Conservation (phyloP, 148 eudicot genomes). For the Spergularia bocconei region DNA sequence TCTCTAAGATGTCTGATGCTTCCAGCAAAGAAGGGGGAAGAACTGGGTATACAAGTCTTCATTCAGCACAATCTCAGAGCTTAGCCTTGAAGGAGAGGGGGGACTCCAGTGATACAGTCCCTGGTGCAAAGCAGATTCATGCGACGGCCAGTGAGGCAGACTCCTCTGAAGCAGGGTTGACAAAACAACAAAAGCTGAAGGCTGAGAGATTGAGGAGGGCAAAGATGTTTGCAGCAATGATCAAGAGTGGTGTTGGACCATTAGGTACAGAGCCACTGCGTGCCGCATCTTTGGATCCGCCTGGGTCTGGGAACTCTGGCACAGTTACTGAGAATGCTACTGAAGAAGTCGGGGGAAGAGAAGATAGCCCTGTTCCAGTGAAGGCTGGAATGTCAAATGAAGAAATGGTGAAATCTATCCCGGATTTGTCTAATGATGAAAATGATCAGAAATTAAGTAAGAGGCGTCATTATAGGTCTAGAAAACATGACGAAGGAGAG, state of each 20-base stretch:
- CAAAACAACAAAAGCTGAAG: slow-evolving; percentile 72
- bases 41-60: slow-evolving; percentile 30
- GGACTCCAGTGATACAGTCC: slow-evolving; percentile 29
- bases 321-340: slow-evolving; percentile 22
- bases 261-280: slow-evolving; percentile 44
- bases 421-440: slow-evolving; percentile 44
- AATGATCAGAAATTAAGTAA: slow-evolving; percentile 35
- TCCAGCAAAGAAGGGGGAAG: slow-evolving; percentile 37
- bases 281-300: slow-evolving; percentile 57
- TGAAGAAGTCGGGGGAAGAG: slow-evolving; percentile 39
- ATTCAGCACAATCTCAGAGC: slow-evolving; percentile 25
- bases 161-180: slow-evolving; percentile 56
- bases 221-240: slow-evolving; percentile 89
- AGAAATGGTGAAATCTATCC: slow-evolving; percentile 31
- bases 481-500: slow-evolving; percentile 28
- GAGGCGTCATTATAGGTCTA: slow-evolving; percentile 63
- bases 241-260: slow-evolving; percentile 64
- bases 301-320: slow-evolving; percentile 30
- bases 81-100: slow-evolving; percentile 30
- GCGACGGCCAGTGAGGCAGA: slow-evolving; percentile 57
- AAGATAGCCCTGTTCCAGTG: slow-evolving; percentile 41
- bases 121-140: slow-evolving; percentile 36
- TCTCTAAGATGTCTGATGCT: slow-evolving; percentile 43
- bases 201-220: slow-evolving; percentile 93
- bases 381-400: slow-evolving; percentile 32